A percentile compares a stretch with the other conserved stretches of the same genome.
Evolutionary conservation across 345 rosid genomes (phyloP).

Genomic region (Camelina hispida): DNA sequence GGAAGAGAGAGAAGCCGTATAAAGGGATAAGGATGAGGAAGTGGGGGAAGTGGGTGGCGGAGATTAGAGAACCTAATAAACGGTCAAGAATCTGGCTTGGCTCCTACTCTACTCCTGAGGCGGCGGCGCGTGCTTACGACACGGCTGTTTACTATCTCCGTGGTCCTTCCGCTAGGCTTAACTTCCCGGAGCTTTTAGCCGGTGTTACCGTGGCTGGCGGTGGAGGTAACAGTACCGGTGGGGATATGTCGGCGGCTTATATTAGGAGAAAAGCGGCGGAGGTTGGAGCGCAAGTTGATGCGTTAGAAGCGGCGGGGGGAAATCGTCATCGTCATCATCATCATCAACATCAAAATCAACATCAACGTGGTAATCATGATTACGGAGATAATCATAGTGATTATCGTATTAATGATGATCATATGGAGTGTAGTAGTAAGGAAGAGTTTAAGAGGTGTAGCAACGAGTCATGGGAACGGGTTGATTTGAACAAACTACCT

Average conservation of each 20-base stretch:
- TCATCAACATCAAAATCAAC: slow-evolving; percentile 22
- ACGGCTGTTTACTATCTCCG: slow-evolving; percentile 88
- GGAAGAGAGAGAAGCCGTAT: slow-evolving; percentile 64
- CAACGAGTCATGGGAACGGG: slow-evolving; percentile 60
- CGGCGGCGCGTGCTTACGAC: slow-evolving; percentile 98
- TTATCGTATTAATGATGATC: slow-evolving; percentile 32
- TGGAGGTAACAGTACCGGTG: slow-evolving; percentile 36
- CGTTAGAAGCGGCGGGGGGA: slow-evolving; percentile 62
- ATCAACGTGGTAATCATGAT: slow-evolving; percentile 35
- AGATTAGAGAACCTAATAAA: slow-evolving; percentile 96
- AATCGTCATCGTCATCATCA: slow-evolving; percentile 31
- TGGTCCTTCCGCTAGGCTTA: slow-evolving; percentile 93
- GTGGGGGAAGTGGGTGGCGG: slow-evolving; percentile 99
- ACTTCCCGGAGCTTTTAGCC: slow-evolving; percentile 78
- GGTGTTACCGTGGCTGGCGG: slow-evolving; percentile 53
- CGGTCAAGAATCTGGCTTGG: slow-evolving; percentile 99
- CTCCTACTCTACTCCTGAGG: slow-evolving; percentile 90
- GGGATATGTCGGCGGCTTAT: slow-evolving; percentile 87
- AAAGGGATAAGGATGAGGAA: slow-evolving; percentile 99
- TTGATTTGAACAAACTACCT: slow-evolving; percentile 90
- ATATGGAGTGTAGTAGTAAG: slow-evolving; percentile 24
- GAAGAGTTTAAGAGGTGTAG: slow-evolving; percentile 51
- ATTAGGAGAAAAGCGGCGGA: slow-evolving; percentile 92
- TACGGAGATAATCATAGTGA: slow-evolving; percentile 28
- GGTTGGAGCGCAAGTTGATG: slow-evolving; percentile 94